Conservation (phyloP, 2,329 filamentous ascomycete genomes). For the Pyricularia sp. region DNA sequence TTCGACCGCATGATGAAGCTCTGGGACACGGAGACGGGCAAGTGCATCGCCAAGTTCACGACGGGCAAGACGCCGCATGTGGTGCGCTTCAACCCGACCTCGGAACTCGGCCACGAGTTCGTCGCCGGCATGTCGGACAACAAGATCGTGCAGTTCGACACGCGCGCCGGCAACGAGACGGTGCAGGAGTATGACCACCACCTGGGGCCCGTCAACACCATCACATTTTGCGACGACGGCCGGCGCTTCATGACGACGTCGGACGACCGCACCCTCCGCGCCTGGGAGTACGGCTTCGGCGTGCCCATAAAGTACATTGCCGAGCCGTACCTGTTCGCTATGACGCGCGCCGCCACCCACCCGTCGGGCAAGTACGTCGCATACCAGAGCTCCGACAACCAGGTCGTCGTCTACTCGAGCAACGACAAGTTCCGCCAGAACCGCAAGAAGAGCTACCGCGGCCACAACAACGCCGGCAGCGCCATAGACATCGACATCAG, state of each 20-base stretch:
- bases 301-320: conserved; percentile 98
- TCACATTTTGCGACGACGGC: conserved; percentile 82
- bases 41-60: conserved; percentile 79
- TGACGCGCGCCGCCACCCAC: conserved; percentile 77
- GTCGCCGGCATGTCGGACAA: conserved; percentile 96
- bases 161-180: conserved; percentile 62
- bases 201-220: conserved; percentile 93
- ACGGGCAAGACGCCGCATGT: conserved; percentile 95
- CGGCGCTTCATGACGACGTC: conserved; percentile 96
- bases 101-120: conserved; percentile 76
- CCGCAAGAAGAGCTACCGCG: conserved; percentile 90
- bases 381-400: conserved; percentile 90
- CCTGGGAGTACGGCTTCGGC: conserved; percentile 98
- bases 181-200: conserved; percentile 95
- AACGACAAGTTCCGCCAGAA: conserved; percentile 97
- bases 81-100: conserved; percentile 80
- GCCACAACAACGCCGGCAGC: conserved; percentile 92
- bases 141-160: conserved; percentile 97
- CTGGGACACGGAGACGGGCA: conserved; percentile 94
- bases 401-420: conserved; percentile 90
- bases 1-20: conserved; percentile 96
- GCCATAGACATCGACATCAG: conserved; percentile 83
- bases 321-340: conserved; percentile 94
- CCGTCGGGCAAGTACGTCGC: conserved; percentile 90
- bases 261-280: conserved; percentile 90